Evolutionary conservation across 2,329 filamentous ascomycete species (phyloP), one percentile per base, ranked within the genome.

Genomic region (Colletotrichum costaricense): DNA sequence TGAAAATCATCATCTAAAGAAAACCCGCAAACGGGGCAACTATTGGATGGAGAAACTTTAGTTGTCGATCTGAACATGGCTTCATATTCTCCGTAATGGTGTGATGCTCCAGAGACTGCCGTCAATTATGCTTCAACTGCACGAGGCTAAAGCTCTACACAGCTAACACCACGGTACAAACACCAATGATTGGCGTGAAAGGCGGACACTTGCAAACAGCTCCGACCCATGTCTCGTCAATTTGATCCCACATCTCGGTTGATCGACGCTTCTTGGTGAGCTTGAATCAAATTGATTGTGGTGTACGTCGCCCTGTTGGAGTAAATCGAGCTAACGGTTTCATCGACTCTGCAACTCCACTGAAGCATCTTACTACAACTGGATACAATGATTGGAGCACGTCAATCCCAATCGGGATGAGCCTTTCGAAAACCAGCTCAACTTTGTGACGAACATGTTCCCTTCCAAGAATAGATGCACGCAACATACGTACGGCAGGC

Each of bases 211-310:
- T 24, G 24, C n/a, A 22, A 22, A 19, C 42, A 19, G 59, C 22
- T 19, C 22, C 30, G 2, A 24, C 7, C 55, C 24, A 42, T 60
- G 52, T 30, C 46, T 30, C 46, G 12, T 46, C 5, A 42, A 42
- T 16, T 19, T 16, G 38, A 42, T 65, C 38, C 60, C 33, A 42
- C 46, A 58, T 72, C 16, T 72, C 69, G 63, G 69, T 38, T 72
- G 63, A 72, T 67, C 57, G 57, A 67, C 57, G 56, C 22, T 28
- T 35, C 30, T 22, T 49, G 28, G 56, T 28, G 57, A 57, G 33
- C 46, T 67, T 67, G 69, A 62, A 67, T 63, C 63, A 57, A 57
- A 33, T 72, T 67, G 49, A 72, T 72, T 72, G 26, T 52, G 69
- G 57, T 67, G 57, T 72, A 67, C 56, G 69, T 67, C 56, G 63